These are phyloP conservation scores for Eucalyptus decipiens DNA, from an alignment of 345 rosid species.

Conservation along the genomic window DNA sequence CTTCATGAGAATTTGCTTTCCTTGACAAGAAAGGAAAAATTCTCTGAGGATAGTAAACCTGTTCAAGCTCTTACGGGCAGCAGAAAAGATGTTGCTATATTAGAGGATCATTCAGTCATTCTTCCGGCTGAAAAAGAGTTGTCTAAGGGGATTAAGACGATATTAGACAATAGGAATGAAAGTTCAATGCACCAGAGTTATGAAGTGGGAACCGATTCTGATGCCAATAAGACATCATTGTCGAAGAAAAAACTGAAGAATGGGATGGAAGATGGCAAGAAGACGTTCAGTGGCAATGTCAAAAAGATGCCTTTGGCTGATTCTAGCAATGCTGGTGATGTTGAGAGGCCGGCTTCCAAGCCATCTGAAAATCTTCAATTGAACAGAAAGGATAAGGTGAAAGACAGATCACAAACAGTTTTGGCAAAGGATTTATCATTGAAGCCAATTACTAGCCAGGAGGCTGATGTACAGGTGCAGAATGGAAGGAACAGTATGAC, in stretches of 20 bases:
- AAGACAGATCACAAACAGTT: neutral
- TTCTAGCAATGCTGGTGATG: neutral
- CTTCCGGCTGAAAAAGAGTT: conserved; percentile 6
- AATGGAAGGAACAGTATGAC: conserved; percentile 1
- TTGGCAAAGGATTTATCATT: conserved; percentile 5
- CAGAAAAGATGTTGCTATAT: conserved; percentile 8
- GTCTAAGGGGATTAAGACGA: conserved; percentile 17
- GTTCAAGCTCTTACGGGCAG: neutral
- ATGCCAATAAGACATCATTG: neutral
- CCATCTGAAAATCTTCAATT: conserved; percentile 5
- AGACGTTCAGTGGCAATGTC: neutral
- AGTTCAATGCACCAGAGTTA: neutral
- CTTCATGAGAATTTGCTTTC: conserved; percentile 43
- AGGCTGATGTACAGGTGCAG: conserved; percentile 8
- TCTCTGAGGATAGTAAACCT: conserved; percentile 5
- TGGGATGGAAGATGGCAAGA: conserved; percentile 5
- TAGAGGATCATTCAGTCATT: conserved; percentile 9
- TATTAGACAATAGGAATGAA: conserved; percentile 11
- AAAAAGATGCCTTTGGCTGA: neutral
- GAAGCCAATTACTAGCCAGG: conserved; percentile 9
- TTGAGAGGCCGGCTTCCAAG: neutral
- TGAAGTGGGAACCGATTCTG: neutral
- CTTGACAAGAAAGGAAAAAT: conserved; percentile 14
- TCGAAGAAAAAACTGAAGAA: conserved; percentile 1
- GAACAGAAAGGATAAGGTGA: conserved; percentile 1